These are phyloP conservation scores for Calonectria leucothoes DNA, from an alignment of 2,329 filamentous ascomycete genomes.

Conservation along the genomic window DNA sequence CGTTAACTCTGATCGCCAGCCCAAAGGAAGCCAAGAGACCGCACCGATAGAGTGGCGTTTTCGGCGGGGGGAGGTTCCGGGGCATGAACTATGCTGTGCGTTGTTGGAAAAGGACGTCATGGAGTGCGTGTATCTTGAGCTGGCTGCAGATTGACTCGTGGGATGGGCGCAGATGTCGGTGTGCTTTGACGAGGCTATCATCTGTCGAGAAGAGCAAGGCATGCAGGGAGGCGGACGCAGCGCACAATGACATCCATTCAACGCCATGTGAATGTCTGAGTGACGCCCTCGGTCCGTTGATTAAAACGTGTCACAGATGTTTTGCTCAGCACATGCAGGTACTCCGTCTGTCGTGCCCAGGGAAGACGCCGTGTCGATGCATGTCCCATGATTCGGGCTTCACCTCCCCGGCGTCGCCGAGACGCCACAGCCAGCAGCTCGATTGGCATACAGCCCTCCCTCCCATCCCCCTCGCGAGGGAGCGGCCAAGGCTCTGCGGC, in stretches of 20 bases:
- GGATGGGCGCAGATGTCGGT: neutral
- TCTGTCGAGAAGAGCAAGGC: neutral
- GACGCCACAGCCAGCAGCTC: neutral
- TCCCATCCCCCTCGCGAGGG: neutral
- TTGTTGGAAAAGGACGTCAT: neutral
- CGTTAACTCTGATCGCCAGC: neutral
- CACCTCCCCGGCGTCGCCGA: constrained; percentile 1
- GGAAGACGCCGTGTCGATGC: neutral
- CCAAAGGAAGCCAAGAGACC: neutral
- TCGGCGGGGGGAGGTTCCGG: neutral
- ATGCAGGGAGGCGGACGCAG: neutral
- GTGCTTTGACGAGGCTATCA: neutral
- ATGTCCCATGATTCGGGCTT: constrained; percentile 4
- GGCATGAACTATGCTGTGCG: neutral
- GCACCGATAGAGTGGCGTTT: neutral
- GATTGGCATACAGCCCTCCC: neutral
- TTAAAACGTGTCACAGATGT: neutral
- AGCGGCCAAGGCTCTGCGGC: neutral
- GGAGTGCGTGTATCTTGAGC: neutral
- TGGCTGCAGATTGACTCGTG: neutral
- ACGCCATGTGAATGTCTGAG: neutral
- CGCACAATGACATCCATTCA: neutral
- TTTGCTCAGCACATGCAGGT: neutral
- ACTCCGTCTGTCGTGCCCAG: neutral
- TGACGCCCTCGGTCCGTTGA: neutral